Conservation (phyloP, 192 early-diverging fungal species). For the Allomyces macrogynus region DNA sequence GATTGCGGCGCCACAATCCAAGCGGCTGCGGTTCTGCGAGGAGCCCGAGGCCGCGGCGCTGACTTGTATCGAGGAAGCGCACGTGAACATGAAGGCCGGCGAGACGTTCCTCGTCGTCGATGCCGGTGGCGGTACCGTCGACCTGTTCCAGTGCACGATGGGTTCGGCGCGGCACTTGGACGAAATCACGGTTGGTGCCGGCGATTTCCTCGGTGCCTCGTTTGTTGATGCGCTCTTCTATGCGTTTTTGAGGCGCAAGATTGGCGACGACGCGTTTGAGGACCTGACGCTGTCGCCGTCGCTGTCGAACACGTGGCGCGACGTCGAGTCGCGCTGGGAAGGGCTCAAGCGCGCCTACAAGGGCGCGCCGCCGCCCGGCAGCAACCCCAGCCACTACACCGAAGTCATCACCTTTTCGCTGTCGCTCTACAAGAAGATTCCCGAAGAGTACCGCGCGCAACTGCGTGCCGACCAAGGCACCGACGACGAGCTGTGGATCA, state of each 20-base stretch:
- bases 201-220: constrained; percentile 5
- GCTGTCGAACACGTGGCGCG: background rate
- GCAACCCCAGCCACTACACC: background rate
- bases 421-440: background rate
- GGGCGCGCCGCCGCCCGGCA: background rate
- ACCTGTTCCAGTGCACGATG: constrained; percentile 4
- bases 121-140: constrained; percentile 5
- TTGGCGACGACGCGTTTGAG: constrained; percentile 4
- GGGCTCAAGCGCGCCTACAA: constrained; percentile 2
- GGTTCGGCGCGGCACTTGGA: background rate
- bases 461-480: background rate
- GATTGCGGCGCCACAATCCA: background rate
- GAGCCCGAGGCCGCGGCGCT: constrained; percentile 6
- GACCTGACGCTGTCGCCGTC: background rate
- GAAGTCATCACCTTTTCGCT: background rate
- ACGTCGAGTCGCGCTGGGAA: constrained; percentile 1
- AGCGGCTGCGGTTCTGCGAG: constrained; percentile 1
- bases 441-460: background rate
- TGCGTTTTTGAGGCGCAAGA: background rate
- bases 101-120: constrained; percentile 1
- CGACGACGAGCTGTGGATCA: constrained; percentile 1
- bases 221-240: constrained; percentile 3
- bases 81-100: background rate
- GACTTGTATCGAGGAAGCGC: background rate
- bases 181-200: constrained; percentile 1